Conservation (phyloP, 2,329 filamentous ascomycete genomes). For the Plectosphaerella cucumerina region DNA sequence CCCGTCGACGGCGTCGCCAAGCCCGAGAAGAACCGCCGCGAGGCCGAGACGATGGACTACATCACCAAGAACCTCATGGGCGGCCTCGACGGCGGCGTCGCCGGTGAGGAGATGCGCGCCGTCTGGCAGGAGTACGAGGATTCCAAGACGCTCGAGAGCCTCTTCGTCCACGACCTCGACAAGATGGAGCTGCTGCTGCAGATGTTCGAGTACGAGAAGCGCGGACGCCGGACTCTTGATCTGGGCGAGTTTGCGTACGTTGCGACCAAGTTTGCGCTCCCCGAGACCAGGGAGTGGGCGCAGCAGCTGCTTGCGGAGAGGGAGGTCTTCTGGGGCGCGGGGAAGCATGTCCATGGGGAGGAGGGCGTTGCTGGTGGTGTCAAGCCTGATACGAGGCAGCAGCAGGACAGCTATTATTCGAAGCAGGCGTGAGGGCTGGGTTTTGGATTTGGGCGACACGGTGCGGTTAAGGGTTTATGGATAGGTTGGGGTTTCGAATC, state of each 20-base stretch:
- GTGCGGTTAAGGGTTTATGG: too few species aligned
- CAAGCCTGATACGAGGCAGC: slow-evolving; percentile 25
- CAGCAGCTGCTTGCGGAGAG: slow-evolving; percentile 73
- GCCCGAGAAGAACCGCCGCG: slow-evolving; percentile 81
- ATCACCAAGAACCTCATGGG: slow-evolving; percentile 71
- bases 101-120: slow-evolving; percentile 66
- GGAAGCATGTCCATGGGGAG: slow-evolving; percentile 43
- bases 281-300: slow-evolving; percentile 79
- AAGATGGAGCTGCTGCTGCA: slow-evolving; percentile 94
- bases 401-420: slow-evolving; percentile 48
- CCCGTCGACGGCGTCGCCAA: slow-evolving; percentile 85
- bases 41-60: slow-evolving; percentile 89
- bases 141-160: slow-evolving; percentile 73
- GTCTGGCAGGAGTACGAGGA: slow-evolving; percentile 98
- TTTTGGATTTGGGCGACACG: too few species aligned
- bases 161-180: slow-evolving; percentile 94
- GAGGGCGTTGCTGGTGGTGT: slow-evolving; percentile 34
- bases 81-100: slow-evolving; percentile 64
- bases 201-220: slow-evolving; percentile 93
- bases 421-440: slow-evolving; percentile 9
- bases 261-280: slow-evolving; percentile 64
- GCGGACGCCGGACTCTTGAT: slow-evolving; percentile 61
- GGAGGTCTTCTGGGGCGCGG: slow-evolving; percentile 63
- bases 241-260: slow-evolving; percentile 86
- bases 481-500: too few species aligned